Conservation (phyloP, 495 filamentous ascomycete genomes). For the Aspergillus ellipticus region DNA sequence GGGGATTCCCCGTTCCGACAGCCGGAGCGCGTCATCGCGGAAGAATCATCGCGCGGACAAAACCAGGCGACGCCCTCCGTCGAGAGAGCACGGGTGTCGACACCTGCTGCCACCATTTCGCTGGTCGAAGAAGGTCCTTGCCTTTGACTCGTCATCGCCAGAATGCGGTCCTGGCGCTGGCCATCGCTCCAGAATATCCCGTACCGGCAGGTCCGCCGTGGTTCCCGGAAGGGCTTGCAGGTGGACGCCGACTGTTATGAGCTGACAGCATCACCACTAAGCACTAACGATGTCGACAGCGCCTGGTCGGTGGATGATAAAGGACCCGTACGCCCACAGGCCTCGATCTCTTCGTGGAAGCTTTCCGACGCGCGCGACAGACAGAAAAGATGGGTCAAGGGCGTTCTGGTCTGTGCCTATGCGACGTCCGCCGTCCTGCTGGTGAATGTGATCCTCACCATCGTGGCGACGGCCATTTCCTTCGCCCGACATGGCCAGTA, state of each 20-base stretch:
- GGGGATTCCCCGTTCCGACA: too few species aligned
- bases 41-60: too few species aligned
- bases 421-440: not conserved
- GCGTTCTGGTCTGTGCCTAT: slow-evolving; percentile 6
- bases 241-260: too few species aligned
- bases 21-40: too few species aligned
- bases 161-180: not conserved
- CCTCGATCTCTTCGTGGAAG: not conserved
- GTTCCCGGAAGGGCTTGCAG: not conserved
- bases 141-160: too few species aligned
- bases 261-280: not conserved
- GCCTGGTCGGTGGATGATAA: not conserved
- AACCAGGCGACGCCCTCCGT: too few species aligned
- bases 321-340: not conserved
- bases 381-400: slow-evolving; percentile 4
- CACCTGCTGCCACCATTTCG: too few species aligned
- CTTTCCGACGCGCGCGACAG: not conserved
- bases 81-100: too few species aligned
- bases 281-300: not conserved
- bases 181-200: not conserved
- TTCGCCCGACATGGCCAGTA: not conserved
- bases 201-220: not conserved
- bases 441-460: slow-evolving; percentile 5
- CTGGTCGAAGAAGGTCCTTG: too few species aligned
- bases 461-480: slow-evolving; percentile 2